Conservation (phyloP, 768 basidiomycete genomes). For the Sporobolomyces roseus region DNA sequence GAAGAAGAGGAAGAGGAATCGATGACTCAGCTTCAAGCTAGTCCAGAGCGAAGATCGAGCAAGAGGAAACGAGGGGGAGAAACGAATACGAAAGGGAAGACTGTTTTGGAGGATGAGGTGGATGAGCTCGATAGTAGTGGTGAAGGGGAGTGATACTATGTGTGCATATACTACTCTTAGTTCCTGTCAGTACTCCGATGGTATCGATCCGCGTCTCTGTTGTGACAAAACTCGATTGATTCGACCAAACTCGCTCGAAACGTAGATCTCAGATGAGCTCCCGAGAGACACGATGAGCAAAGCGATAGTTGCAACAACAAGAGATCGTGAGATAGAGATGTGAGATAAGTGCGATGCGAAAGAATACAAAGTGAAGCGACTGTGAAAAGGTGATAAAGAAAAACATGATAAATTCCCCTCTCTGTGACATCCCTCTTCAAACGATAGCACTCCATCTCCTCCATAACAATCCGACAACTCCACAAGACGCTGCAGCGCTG, state of each 20-base stretch:
- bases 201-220: too few relatives aligned
- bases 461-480: conserved; percentile 9
- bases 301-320: conserved; percentile 6
- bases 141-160: too few relatives aligned
- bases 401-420: not conserved
- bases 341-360: not conserved
- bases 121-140: conserved; percentile 15
- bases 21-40: too few relatives aligned
- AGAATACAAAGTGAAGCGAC: not conserved
- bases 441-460: conserved; percentile 21
- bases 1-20: not conserved
- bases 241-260: too few relatives aligned
- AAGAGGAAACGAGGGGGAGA: not conserved
- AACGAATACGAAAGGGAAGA: not conserved
- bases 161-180: too few relatives aligned
- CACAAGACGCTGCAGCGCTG: conserved; percentile 11
- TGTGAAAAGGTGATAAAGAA: not conserved
- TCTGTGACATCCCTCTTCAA: not conserved
- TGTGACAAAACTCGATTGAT: too few relatives aligned
- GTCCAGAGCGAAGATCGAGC: not conserved
- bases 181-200: too few relatives aligned
- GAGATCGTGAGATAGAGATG: not conserved
- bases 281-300: too few relatives aligned
- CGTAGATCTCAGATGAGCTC: too few relatives aligned
- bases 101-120: conserved; percentile 16